Percentiles rank a stretch among this genome's conserved stretches.
phyloP scores from a whole-genome alignment of 176 grass and related monocot genomes.

The Thinopyrum elongatum region DNA sequence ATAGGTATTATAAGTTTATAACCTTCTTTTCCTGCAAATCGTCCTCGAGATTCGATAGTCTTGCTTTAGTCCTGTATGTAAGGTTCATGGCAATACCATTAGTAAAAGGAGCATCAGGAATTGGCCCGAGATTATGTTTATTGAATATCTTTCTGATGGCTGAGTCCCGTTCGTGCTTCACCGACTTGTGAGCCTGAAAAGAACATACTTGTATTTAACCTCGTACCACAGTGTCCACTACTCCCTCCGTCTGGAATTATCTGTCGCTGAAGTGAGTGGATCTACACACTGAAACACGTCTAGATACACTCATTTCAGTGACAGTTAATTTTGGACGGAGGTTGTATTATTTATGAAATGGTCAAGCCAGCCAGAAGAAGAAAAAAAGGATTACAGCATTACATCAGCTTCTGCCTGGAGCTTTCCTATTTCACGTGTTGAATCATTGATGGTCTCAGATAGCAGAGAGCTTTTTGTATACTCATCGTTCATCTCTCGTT shows the following conservation, averaged over 20 bases:
- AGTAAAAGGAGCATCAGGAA: conserved; percentile 66
- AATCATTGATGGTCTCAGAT: conserved; percentile 39
- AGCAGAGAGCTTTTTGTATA: conserved; percentile 37
- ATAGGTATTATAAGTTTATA: conserved; percentile 3
- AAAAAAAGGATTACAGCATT: conserved; percentile 26
- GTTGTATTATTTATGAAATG: background rate
- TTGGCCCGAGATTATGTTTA: conserved; percentile 72
- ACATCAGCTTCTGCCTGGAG: conserved; percentile 93
- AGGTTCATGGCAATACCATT: conserved; percentile 61
- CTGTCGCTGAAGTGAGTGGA: no score
- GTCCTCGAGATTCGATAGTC: conserved; percentile 55
- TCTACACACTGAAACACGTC: no score
- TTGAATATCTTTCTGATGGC: conserved; percentile 64
- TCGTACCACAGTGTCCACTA: background rate
- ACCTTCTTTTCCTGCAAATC: conserved; percentile 94
- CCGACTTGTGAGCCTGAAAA: conserved; percentile 73
- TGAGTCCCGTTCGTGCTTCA: conserved; percentile 62
- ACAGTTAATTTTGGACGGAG: no score
- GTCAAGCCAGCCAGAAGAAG: background rate
- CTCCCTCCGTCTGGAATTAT: no score
- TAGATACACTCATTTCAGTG: no score
- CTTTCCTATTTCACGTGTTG: conserved; percentile 63
- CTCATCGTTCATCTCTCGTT: conserved; percentile 76
- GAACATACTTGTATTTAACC: conserved; percentile 19
- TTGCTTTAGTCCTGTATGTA: conserved; percentile 62